These are phyloP conservation scores for Fraxinus albicans DNA, from an alignment of 305 asterid genomes.

Conservation along the genomic window DNA sequence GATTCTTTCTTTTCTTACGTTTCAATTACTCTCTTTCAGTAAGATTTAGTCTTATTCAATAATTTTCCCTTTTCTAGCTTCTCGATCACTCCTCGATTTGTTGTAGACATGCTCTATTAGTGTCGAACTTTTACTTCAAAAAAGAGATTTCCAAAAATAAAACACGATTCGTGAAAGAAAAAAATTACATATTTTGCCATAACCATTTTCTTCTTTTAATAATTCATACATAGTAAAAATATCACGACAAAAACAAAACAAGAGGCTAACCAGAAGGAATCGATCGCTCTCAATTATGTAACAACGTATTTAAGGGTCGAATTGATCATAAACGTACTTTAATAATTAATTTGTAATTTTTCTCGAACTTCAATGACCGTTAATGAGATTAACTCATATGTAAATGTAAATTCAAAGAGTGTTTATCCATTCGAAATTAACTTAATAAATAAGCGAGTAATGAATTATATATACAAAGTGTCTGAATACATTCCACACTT, in stretches of 20 bases:
- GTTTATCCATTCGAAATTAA: background rate
- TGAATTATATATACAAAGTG: too few relatives aligned
- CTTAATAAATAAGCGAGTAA: background rate
- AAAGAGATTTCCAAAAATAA: background rate
- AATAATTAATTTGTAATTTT: background rate
- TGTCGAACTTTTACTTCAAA: background rate
- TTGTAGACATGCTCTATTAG: background rate
- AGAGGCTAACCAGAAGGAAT: background rate
- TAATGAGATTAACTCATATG: background rate
- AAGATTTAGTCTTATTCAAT: background rate
- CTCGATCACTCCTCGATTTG: background rate
- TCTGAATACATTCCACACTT: conserved; percentile 14
- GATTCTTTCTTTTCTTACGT: background rate
- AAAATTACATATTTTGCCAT: background rate
- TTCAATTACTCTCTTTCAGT: background rate
- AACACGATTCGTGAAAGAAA: background rate
- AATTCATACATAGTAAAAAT: too few relatives aligned
- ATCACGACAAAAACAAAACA: background rate
- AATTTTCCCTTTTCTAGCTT: background rate
- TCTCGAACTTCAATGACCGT: background rate
- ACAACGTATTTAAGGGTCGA: background rate
- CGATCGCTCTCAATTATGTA: background rate
- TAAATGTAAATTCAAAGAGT: background rate
- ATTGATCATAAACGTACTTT: background rate
- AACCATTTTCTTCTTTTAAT: background rate